Evolutionary conservation across 106 monocot genomes (phyloP).

Genomic region (Ottelia alismoides): DNA sequence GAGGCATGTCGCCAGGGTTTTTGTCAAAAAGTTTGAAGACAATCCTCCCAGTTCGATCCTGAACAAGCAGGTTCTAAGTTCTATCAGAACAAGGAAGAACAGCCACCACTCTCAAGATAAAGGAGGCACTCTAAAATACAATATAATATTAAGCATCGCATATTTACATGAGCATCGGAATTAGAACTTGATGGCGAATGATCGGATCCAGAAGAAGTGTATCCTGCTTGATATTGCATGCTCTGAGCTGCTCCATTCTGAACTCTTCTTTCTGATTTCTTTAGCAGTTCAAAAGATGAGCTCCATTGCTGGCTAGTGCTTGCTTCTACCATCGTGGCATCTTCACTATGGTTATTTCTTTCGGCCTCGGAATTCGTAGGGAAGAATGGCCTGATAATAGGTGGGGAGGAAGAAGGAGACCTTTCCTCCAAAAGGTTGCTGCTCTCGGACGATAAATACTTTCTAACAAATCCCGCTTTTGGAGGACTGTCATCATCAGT

Average conservation of each 20-base stretch:
- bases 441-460: conserved; percentile 76
- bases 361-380: conserved; percentile 43
- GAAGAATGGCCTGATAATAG: conserved; percentile 52
- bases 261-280: conserved; percentile 24
- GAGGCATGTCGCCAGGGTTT: conserved; percentile 77
- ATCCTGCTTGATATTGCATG: conserved; percentile 12
- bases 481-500: conserved; percentile 52
- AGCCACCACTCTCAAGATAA: too few species aligned
- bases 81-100: background rate
- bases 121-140: too few species aligned
- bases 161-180: conserved; percentile 62
- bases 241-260: conserved; percentile 13
- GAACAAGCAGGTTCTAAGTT: background rate
- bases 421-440: conserved; percentile 76
- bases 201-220: conserved; percentile 68
- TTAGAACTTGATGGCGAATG: conserved; percentile 85
- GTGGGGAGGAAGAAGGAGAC: conserved; percentile 80
- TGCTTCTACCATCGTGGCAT: conserved; percentile 27
- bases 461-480: conserved; percentile 36
- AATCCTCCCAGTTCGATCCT: conserved; percentile 89
- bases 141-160: too few species aligned
- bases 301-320: conserved; percentile 35
- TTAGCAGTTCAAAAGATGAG: conserved; percentile 31
- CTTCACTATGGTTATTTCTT: conserved; percentile 26
- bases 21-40: conserved; percentile 93